Evolutionary conservation across 306 rosid genomes (phyloP), one percentile per base, ranked within the genome.

Genomic region (Neltuma alba): DNA sequence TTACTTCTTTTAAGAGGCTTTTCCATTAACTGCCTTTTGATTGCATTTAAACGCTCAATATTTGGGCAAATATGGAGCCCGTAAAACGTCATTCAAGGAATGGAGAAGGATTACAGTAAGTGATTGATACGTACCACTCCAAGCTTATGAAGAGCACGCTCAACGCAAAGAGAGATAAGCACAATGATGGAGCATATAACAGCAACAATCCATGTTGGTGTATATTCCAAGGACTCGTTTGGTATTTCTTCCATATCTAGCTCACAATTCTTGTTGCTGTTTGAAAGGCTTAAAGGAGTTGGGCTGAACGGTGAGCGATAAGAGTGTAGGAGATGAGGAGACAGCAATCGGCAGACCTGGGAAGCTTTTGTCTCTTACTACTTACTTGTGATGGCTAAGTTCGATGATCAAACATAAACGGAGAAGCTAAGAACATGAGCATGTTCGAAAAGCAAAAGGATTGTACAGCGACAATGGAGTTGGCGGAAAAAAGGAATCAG

Each of bases 131-230:
- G 48, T 84, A 92, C 99, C 96, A 87, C 85, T 74, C 99, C 99
- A 42, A 93, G 91, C 41, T 38, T 55, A 85, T 93, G 97, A 86
- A 95, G 93, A 57, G 77, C 85, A 16, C 98, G 98, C 79, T 91
- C 96, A 28, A 69, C 92, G 9, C 82, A 80, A 4, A 91, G 82
- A 80, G 99, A 95, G 76, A 93, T 65, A 79, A 83, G 75, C 81
- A 95, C 98, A 42, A 95, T 93, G 86, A 93, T 76, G 79, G 85
- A 83, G 83, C 94, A 91, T 71, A 95, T 90, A 76, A 63, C 85
- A 7, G 99, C 98, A 10, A 96, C 91, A 28, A 96, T 88, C 99
- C 99, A 96, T 62, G 97, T 91, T 30, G 99, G 92, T 28, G 96
- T 91, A 72, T 74, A 93, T 87, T 93, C 98, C 30, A 96, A 86